These are phyloP conservation scores for Vigna angularis DNA, from an alignment of 306 rosid genomes.

Conservation along the genomic window DNA sequence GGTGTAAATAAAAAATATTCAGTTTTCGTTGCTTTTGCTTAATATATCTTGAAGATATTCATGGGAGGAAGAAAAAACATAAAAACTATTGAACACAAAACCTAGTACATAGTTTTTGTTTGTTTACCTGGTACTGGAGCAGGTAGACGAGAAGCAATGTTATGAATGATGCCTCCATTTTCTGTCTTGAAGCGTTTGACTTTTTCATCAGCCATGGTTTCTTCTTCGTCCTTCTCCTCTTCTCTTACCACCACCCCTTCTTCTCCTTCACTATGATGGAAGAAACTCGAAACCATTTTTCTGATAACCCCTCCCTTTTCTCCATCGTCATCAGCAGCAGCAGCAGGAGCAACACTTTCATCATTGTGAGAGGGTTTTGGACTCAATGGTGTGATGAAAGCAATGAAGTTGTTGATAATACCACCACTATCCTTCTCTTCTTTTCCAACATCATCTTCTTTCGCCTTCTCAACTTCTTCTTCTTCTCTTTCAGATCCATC, in stretches of 20 bases:
- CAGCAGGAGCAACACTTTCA: not conserved
- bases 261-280: constrained; percentile 33
- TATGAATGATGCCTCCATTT: constrained; percentile 41
- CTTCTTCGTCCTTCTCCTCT: constrained; percentile 26
- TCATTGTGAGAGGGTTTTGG: constrained; percentile 20
- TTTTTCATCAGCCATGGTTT: constrained; percentile 31
- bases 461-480: not conserved
- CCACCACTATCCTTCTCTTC: constrained; percentile 36
- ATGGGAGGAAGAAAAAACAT: no score
- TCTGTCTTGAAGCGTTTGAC: constrained; percentile 41
- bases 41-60: no score
- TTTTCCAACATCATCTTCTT: not conserved
- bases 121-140: constrained; percentile 45
- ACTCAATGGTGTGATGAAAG: constrained; percentile 35
- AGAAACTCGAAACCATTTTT: constrained; percentile 48
- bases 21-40: no score
- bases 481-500: constrained; percentile 19
- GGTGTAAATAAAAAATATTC: not conserved
- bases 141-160: constrained; percentile 49
- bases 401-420: constrained; percentile 44
- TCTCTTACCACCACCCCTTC: constrained; percentile 6
- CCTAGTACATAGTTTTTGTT: no score
- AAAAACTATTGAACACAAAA: no score
- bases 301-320: constrained; percentile 18
- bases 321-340: not conserved